Conservation (phyloP, 176 grass and related monocot species). For the Elaeis guineensis region DNA sequence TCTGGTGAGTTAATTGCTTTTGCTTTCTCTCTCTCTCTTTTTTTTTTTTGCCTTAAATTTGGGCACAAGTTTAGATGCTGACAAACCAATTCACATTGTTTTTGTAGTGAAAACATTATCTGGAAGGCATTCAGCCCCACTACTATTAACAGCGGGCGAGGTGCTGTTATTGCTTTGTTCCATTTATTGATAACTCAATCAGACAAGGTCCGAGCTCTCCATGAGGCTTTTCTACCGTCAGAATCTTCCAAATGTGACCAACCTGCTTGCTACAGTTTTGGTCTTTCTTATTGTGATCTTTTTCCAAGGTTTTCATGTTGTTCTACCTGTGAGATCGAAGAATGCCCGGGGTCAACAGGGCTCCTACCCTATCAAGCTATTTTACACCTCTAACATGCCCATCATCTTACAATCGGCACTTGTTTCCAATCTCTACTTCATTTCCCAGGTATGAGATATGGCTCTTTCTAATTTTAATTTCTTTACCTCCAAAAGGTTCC, state of each 20-base stretch:
- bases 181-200: conserved; percentile 88
- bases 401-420: conserved; percentile 93
- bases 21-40: neutral
- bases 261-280: conserved; percentile 81
- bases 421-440: conserved; percentile 93
- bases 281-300: conserved; percentile 95
- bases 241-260: conserved; percentile 96
- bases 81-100: neutral
- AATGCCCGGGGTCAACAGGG: conserved; percentile 94
- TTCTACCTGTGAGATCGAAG: conserved; percentile 88
- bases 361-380: conserved; percentile 95
- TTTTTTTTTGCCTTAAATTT: neutral
- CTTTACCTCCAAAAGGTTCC: too few relatives aligned
- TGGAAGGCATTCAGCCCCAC: conserved; percentile 99
- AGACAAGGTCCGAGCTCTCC: conserved; percentile 75
- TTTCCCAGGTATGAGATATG: conserved; percentile 54
- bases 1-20: conserved; percentile 47
- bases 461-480: too few relatives aligned
- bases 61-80: neutral
- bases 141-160: conserved; percentile 80
- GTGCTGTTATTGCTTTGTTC: conserved; percentile 89
- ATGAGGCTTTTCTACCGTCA: conserved; percentile 91
- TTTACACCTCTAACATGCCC: conserved; percentile 97
- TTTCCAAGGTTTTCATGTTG: conserved; percentile 95
- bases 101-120: conserved; percentile 86